Evolutionary conservation across 345 rosid species (phyloP).

Genomic region (Jatropha curcas): DNA sequence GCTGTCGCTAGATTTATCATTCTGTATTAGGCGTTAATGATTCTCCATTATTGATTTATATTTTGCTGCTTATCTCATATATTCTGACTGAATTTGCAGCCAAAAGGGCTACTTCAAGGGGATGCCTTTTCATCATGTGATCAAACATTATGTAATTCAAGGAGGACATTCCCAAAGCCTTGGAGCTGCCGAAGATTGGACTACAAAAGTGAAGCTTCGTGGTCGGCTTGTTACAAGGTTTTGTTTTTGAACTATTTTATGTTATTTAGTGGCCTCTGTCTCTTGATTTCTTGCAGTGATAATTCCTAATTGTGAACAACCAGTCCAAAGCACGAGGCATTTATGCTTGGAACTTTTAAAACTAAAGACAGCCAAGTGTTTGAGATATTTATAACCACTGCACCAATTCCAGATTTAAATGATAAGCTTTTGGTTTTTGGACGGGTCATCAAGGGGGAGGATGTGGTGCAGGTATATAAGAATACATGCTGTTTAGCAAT

Average conservation of each 20-base stretch:
- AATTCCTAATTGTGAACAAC: background rate
- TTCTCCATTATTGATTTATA: background rate
- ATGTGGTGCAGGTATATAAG: conserved; percentile 79
- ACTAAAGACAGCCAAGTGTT: conserved; percentile 52
- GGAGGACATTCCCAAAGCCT: conserved; percentile 63
- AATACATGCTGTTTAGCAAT: background rate
- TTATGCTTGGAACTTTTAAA: conserved; percentile 77
- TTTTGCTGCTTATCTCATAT: background rate
- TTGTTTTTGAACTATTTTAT: background rate
- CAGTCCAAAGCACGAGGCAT: conserved; percentile 85
- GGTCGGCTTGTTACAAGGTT: conserved; percentile 68
- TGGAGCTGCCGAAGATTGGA: conserved; percentile 79
- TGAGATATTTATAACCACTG: conserved; percentile 73
- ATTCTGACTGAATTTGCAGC: conserved; percentile 48
- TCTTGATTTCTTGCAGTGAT: background rate
- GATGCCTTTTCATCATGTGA: conserved; percentile 76
- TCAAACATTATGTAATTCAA: conserved; percentile 84
- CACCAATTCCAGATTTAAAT: conserved; percentile 79
- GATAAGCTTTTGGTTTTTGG: conserved; percentile 78
- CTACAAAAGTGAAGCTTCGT: conserved; percentile 68
- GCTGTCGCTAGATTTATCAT: background rate
- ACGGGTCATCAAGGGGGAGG: conserved; percentile 74
- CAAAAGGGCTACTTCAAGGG: conserved; percentile 80
- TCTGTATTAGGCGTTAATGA: background rate
- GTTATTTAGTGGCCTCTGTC: background rate